Evolutionary conservation across 108 stramenopile genomes (phyloP), one percentile per base, ranked within the genome.

Genomic region (Pseudonitzschia pungens): DNA sequence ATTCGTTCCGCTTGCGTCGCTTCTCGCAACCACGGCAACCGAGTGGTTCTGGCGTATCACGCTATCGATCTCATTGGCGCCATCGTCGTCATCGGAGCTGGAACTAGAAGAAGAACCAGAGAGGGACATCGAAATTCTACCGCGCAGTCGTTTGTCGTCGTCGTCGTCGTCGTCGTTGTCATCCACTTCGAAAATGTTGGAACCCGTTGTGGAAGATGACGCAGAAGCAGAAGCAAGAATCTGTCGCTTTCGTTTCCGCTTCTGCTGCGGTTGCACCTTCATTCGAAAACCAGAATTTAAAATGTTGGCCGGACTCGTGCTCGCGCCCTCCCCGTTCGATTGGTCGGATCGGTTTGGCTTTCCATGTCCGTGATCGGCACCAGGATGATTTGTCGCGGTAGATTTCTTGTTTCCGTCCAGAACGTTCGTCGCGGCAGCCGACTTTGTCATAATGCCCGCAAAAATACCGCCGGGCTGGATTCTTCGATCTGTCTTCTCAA

Each of bases 181-280:
- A 8, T 67, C 45, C 26, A 11, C 66, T 4, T n/a, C 65, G 28
- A 67, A 28, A 21, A 40, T 45, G 28, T 55, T 55, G 16, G 16
- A 4, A 14, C 2, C 2, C 45, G 14, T 48, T 14, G 45, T 18
- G 45, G 45, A 48, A 1, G 45, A 48, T 12, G 45, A 18, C 45
- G 45, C 16, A 12, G 54, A 55, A 29, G 42, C 42, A 12, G 42
- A 4, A 16, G 21, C 22, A 3, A 45, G 11, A 14, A 41, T 10
- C 32, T 62, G 60, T 40, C 60, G 29, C 21, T 73, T 50, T 40
- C 63, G 62, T 65, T 73, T 73, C 48, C 72, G 63, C 31, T 28
- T 31, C 63, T 59, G 58, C 44, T 73, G 44, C n/a, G 24, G 71
- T 63, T 59, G 58, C 8, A 72, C 26, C 42, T 63, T 22, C 71